Conservation (phyloP, 257 asterid genomes). For the Scutellaria minor region DNA sequence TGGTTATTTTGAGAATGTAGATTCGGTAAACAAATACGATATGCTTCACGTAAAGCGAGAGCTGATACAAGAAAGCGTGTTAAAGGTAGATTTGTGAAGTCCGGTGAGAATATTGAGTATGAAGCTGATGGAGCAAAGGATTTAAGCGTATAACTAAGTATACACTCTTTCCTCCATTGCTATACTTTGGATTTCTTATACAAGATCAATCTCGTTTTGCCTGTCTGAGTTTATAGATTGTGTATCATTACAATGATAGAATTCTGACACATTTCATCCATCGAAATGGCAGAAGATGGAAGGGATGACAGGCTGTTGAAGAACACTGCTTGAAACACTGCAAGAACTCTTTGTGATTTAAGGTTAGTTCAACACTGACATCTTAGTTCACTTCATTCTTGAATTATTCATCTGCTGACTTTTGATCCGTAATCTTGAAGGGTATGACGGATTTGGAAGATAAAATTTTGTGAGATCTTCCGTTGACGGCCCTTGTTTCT, state of each 20-base stretch:
- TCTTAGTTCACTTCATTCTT: not conserved
- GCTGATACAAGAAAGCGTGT: slow-evolving; percentile 91
- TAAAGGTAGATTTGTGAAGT: slow-evolving; percentile 91
- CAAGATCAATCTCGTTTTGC: not conserved
- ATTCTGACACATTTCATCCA: slow-evolving; percentile 4
- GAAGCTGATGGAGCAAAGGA: slow-evolving; percentile 54
- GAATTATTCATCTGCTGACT: not conserved
- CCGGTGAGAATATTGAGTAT: slow-evolving; percentile 65
- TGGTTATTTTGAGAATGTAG: slow-evolving; percentile 40
- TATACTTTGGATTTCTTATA: not conserved
- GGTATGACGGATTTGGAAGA: slow-evolving; percentile 19
- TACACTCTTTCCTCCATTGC: not conserved
- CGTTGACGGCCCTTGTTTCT: slow-evolving; percentile 21
- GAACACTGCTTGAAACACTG: slow-evolving; percentile 26
- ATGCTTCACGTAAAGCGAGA: slow-evolving; percentile 90
- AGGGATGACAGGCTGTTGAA: slow-evolving; percentile 26
- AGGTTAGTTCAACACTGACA: slow-evolving; percentile 23
- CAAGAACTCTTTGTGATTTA: slow-evolving; percentile 10
- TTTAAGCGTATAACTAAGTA: slow-evolving; percentile 39
- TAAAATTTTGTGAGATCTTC: slow-evolving; percentile 14
- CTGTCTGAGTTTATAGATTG: not conserved
- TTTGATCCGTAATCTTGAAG: slow-evolving; percentile 29
- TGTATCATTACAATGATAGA: not conserved
- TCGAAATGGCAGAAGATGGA: slow-evolving; percentile 34
- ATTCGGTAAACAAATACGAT: slow-evolving; percentile 87